Evolutionary conservation across 441 rosid genomes (phyloP).

Genomic region (Corymbia citriodora): DNA sequence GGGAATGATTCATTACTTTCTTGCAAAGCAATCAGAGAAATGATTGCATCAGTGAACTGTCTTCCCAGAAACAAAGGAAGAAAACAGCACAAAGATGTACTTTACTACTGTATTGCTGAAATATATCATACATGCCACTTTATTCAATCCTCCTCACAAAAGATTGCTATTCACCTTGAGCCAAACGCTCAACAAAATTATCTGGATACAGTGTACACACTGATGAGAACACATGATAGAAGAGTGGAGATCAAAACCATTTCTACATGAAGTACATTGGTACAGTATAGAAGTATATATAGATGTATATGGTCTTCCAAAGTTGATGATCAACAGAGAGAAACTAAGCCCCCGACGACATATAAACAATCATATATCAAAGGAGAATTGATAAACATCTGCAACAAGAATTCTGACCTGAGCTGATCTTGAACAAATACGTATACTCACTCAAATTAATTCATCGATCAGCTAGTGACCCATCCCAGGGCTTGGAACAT

Average conservation of each 20-base stretch:
- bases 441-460: background rate
- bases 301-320: background rate
- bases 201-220: background rate
- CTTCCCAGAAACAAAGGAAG: background rate
- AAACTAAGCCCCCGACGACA: background rate
- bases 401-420: background rate
- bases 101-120: background rate
- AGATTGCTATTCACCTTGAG: background rate
- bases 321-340: background rate
- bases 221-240: background rate
- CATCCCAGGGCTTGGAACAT: slow-evolving; percentile 15
- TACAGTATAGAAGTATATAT: background rate
- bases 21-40: background rate
- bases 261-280: background rate
- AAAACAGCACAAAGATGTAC: background rate
- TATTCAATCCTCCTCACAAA: background rate
- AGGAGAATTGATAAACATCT: background rate
- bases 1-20: background rate
- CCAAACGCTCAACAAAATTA: background rate
- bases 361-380: background rate
- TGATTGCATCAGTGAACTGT: background rate
- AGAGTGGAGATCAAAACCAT: background rate
- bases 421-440: background rate
- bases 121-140: background rate
- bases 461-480: slow-evolving; percentile 1